A percentile compares a stretch with the other conserved stretches of the same genome.
These are phyloP conservation scores for Musa schizocarpa DNA, from an alignment of 176 grass and related monocot genomes.

Conservation along the genomic window DNA sequence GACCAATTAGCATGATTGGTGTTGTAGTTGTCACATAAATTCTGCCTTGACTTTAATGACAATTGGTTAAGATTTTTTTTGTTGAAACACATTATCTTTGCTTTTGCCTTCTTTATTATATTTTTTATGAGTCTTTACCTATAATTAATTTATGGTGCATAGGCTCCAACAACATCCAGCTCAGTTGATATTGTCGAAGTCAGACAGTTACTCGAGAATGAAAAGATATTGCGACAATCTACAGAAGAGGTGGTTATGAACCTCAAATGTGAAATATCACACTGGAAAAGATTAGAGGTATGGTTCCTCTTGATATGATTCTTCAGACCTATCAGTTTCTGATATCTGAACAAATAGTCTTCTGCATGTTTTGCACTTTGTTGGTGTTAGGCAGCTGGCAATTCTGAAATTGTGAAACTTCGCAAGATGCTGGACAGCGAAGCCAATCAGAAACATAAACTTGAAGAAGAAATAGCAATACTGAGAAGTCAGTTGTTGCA, in stretches of 20 bases:
- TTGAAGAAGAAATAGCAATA: constrained; percentile 81
- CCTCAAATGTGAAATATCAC: constrained; percentile 75
- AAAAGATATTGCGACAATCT: constrained; percentile 58
- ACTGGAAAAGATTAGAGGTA: constrained; percentile 98
- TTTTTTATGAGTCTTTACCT: background rate
- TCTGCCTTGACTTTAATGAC: background rate
- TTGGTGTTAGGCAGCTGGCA: constrained; percentile 56
- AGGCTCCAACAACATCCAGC: constrained; percentile 46
- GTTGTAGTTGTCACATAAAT: background rate
- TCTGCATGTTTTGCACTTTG: constrained; percentile 20
- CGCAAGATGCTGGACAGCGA: constrained; percentile 74
- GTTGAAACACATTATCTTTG: background rate
- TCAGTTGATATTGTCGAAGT: constrained; percentile 41
- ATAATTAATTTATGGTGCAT: constrained; percentile 1
- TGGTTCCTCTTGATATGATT: constrained; percentile 18
- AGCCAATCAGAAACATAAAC: constrained; percentile 72
- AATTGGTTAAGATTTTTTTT: background rate
- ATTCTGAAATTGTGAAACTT: constrained; percentile 64
- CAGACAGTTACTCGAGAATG: constrained; percentile 66
- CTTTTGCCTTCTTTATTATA: background rate
- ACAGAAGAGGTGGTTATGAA: constrained; percentile 64
- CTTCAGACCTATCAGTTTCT: constrained; percentile 14
- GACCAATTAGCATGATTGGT: background rate
- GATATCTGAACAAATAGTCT: constrained; percentile 1
- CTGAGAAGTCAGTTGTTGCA: constrained; percentile 86